Conservation (phyloP, 805 yeast species). For the Grigorovia yakushimaensis region DNA sequence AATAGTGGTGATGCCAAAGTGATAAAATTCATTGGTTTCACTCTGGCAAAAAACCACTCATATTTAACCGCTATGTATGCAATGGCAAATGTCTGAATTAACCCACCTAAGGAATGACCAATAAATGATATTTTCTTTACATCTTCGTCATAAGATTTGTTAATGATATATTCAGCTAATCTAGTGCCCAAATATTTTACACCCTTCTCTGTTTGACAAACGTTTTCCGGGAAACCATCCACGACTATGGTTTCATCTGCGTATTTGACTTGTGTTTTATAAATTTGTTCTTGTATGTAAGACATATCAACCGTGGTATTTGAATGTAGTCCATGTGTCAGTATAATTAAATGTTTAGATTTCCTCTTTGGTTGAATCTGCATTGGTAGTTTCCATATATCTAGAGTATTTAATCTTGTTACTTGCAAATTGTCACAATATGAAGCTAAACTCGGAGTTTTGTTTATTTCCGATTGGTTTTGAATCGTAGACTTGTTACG, state of each 20-base stretch:
- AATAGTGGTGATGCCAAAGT: constrained; percentile 66
- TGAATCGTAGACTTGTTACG: constrained; percentile 27
- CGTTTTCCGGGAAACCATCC: constrained; percentile 60
- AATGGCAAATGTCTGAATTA: constrained; percentile 67
- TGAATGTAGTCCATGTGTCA: constrained; percentile 74
- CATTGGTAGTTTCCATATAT: constrained; percentile 60
- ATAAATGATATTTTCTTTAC: constrained; percentile 55
- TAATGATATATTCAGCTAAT: constrained; percentile 55
- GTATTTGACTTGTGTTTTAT: constrained; percentile 30
- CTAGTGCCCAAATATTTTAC: constrained; percentile 63
- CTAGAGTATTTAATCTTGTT: constrained; percentile 45
- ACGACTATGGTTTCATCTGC: constrained; percentile 43
- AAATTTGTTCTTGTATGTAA: constrained; percentile 61
- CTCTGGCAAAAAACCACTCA: constrained; percentile 55
- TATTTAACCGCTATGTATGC: constrained; percentile 59
- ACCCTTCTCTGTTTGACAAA: constrained; percentile 73
- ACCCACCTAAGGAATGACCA: constrained; percentile 75
- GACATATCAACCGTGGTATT: constrained; percentile 69
- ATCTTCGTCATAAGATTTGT: constrained; percentile 35
- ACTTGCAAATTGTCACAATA: constrained; percentile 35
- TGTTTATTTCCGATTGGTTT: constrained; percentile 11
- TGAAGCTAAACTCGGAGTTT: constrained; percentile 23
- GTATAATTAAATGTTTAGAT: constrained; percentile 50
- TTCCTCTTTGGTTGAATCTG: constrained; percentile 27
- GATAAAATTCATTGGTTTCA: constrained; percentile 58